A percentile compares a stretch with the other conserved stretches of the same genome.
These are phyloP conservation scores for Plasmodium vivax DNA, from an alignment of 169 alveolate species.

Conservation along the genomic window DNA sequence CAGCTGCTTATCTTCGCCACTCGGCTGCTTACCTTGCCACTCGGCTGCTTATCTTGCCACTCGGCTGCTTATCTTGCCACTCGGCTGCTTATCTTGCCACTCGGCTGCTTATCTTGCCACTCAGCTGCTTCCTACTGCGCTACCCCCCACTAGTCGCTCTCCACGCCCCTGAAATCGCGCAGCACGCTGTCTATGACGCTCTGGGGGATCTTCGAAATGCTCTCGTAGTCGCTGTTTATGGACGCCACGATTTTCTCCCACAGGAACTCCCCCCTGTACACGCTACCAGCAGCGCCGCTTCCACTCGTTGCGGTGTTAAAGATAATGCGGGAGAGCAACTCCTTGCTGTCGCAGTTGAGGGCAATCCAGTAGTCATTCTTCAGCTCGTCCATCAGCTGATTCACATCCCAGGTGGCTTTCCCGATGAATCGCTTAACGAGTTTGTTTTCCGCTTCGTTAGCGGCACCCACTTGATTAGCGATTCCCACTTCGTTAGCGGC, in stretches of 20 bases:
- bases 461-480: too few relatives aligned
- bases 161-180: slow-evolving; percentile 49
- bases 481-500: not conserved
- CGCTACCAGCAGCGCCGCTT: not conserved
- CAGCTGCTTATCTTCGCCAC: not conserved
- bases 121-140: too few relatives aligned
- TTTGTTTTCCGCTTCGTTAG: not conserved
- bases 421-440: slow-evolving; percentile 66
- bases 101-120: too few relatives aligned
- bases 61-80: not conserved
- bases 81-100: not conserved
- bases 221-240: slow-evolving; percentile 51
- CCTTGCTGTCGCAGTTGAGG: slow-evolving; percentile 43
- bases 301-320: slow-evolving; percentile 5
- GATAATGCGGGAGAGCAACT: slow-evolving; percentile 43
- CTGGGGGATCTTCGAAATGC: slow-evolving; percentile 50
- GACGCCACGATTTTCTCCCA: slow-evolving; percentile 73
- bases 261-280: slow-evolving; percentile 46
- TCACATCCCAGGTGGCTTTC: slow-evolving; percentile 63
- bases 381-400: slow-evolving; percentile 51
- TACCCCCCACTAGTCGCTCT: not conserved
- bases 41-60: too few relatives aligned
- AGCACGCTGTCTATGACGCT: slow-evolving; percentile 36
- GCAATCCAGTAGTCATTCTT: slow-evolving; percentile 72
- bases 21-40: too few relatives aligned